Conservation (phyloP, 352 stramenopile species). For the Pythium volutum region DNA sequence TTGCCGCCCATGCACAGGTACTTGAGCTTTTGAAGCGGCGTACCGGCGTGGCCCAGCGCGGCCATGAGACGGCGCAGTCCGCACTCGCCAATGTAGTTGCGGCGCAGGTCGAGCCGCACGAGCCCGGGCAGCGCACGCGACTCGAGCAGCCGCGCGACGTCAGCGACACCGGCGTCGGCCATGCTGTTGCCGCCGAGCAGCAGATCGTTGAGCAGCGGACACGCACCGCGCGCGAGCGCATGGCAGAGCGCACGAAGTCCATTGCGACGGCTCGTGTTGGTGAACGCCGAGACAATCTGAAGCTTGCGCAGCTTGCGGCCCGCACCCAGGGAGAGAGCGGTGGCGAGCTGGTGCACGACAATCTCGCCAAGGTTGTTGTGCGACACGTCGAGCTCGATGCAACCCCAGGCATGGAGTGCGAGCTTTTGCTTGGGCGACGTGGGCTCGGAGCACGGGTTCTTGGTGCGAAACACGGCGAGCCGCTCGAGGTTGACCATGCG, state of each 20-base stretch:
- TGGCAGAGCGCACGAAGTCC: conserved; percentile 59
- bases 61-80: conserved; percentile 72
- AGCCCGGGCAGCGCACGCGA: conserved; percentile 61
- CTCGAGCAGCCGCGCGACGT: conserved; percentile 69
- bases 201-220: conserved; percentile 57
- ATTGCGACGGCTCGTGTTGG: conserved; percentile 73
- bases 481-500: conserved; percentile 56
- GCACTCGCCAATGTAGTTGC: conserved; percentile 81
- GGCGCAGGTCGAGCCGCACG: conserved; percentile 62
- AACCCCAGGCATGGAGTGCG: conserved; percentile 71
- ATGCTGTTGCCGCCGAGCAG: conserved; percentile 74
- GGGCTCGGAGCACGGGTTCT: conserved; percentile 16
- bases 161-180: conserved; percentile 64
- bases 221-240: conserved; percentile 63
- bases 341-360: conserved; percentile 56
- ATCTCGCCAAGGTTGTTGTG: conserved; percentile 69
- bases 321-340: conserved; percentile 57
- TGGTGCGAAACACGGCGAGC: conserved; percentile 50
- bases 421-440: conserved; percentile 25
- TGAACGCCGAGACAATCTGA: conserved; percentile 73
- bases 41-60: conserved; percentile 33
- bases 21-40: conserved; percentile 59
- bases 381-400: conserved; percentile 72
- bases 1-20: conserved; percentile 84
- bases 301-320: conserved; percentile 51